These are phyloP conservation scores for Caulochytrium protostelioides DNA, from an alignment of 371 early-diverging fungal genomes.

Conservation along the genomic window DNA sequence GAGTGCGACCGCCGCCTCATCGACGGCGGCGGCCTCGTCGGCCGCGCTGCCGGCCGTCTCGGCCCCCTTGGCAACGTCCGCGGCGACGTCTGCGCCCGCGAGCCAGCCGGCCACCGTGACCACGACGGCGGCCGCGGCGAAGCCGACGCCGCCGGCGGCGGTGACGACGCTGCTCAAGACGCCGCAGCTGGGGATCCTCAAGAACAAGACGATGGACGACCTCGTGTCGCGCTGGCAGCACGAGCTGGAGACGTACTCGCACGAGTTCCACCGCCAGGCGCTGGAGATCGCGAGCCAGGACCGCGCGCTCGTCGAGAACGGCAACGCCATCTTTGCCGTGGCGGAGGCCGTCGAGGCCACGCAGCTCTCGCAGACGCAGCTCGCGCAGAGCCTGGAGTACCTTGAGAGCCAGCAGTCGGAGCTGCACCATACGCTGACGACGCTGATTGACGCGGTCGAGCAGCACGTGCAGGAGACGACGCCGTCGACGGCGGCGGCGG, in stretches of 20 bases:
- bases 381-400: slow-evolving; percentile 61
- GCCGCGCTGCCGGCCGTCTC: neutral
- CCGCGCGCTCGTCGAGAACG: slow-evolving; percentile 58
- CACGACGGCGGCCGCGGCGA: neutral
- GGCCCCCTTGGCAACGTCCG: neutral
- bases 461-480: too few species aligned
- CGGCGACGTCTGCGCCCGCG: neutral
- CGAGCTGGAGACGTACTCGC: slow-evolving; percentile 51
- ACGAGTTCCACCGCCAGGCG: slow-evolving; percentile 68
- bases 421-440: slow-evolving; percentile 39
- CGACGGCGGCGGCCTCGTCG: neutral
- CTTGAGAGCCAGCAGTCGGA: slow-evolving; percentile 70
- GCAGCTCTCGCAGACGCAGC: slow-evolving; percentile 52
- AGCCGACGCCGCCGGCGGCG: neutral
- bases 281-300: slow-evolving; percentile 67
- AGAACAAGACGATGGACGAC: slow-evolving; percentile 67
- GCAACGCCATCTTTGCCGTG: too few species aligned
- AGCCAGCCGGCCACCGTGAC: neutral
- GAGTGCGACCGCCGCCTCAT: neutral
- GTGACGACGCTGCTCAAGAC: neutral
- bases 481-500: slow-evolving; percentile 12
- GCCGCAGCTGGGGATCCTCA: slow-evolving; percentile 18
- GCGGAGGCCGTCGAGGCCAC: too few species aligned
- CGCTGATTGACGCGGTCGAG: neutral
- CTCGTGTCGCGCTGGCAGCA: slow-evolving; percentile 65